phyloP scores from a whole-genome alignment of 805 yeast genomes.

The Wickerhamiella azyma region DNA sequence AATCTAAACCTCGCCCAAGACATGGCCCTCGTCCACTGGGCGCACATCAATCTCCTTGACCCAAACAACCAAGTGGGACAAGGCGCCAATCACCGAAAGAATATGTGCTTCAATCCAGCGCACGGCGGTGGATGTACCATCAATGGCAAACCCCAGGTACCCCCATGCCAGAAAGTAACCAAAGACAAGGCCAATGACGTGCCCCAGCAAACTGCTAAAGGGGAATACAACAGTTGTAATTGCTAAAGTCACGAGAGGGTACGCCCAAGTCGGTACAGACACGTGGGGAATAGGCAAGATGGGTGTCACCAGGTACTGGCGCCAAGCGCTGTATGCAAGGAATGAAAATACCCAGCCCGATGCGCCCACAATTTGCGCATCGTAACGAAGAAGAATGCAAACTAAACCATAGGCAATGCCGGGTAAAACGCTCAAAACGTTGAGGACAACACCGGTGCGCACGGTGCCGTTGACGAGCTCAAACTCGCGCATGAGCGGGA shows the following conservation, averaged over 20 bases:
- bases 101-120: slow-evolving; percentile 50
- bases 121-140: slow-evolving; percentile 45
- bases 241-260: slow-evolving; percentile 44
- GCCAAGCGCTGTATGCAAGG: slow-evolving; percentile 44
- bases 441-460: slow-evolving; percentile 68
- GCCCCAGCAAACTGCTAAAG: slow-evolving; percentile 60
- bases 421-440: slow-evolving; percentile 52
- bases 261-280: slow-evolving; percentile 42
- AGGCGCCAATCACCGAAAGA: slow-evolving; percentile 34
- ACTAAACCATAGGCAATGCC: slow-evolving; percentile 44
- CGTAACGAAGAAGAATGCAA: neutral
- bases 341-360: slow-evolving; percentile 65
- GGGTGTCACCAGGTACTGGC: slow-evolving; percentile 27
- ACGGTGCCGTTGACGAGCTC: slow-evolving; percentile 72
- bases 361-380: slow-evolving; percentile 29
- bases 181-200: slow-evolving; percentile 47
- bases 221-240: slow-evolving; percentile 43
- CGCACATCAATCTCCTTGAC: slow-evolving; percentile 43
- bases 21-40: slow-evolving; percentile 5
- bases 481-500: slow-evolving; percentile 47
- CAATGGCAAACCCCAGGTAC: slow-evolving; percentile 39
- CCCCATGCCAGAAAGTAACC: slow-evolving; percentile 51
- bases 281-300: slow-evolving; percentile 22
- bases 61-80: slow-evolving; percentile 43
- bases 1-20: neutral